These are phyloP conservation scores for Collybiopsis confluens DNA, from an alignment of 768 basidiomycete species.

Conservation along the genomic window DNA sequence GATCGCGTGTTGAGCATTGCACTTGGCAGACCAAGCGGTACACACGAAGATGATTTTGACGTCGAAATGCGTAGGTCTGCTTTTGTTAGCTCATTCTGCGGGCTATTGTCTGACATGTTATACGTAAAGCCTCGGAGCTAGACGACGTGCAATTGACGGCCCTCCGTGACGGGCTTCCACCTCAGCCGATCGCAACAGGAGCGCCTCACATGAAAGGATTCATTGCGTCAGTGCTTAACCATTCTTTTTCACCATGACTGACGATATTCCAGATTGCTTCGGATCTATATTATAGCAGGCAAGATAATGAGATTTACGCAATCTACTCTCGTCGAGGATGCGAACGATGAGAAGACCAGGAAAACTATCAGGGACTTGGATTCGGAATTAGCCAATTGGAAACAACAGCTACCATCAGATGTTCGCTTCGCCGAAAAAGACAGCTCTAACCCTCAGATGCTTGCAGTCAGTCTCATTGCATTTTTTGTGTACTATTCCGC, in stretches of 20 bases:
- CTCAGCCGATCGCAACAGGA: not conserved
- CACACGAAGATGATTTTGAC: constrained; percentile 16
- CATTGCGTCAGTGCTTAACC: constrained; percentile 12
- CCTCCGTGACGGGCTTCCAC: constrained; percentile 6
- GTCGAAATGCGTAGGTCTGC: constrained; percentile 14
- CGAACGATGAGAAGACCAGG: constrained; percentile 6
- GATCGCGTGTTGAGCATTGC: constrained; percentile 16
- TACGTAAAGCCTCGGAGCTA: constrained; percentile 11
- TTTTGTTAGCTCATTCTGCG: not conserved
- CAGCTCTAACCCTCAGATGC: constrained; percentile 11
- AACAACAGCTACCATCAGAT: constrained; percentile 9
- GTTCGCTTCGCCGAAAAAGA: constrained; percentile 13
- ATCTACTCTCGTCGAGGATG: constrained; percentile 12
- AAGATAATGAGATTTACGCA: constrained; percentile 15
- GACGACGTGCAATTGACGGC: constrained; percentile 14
- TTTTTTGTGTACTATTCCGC: constrained; percentile 17
- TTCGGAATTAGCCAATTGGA: constrained; percentile 12
- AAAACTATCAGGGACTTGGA: constrained; percentile 9
- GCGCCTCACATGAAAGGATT: constrained; percentile 15
- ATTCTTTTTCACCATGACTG: not conserved
- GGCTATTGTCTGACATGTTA: not conserved
- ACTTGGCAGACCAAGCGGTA: constrained; percentile 15
- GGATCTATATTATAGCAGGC: constrained; percentile 16
- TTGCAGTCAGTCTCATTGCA: constrained; percentile 14
- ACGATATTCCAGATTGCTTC: constrained; percentile 8